Base-by-base conservation (phyloP, 331 rosid species). In the Cucumis variabilis region DNA sequence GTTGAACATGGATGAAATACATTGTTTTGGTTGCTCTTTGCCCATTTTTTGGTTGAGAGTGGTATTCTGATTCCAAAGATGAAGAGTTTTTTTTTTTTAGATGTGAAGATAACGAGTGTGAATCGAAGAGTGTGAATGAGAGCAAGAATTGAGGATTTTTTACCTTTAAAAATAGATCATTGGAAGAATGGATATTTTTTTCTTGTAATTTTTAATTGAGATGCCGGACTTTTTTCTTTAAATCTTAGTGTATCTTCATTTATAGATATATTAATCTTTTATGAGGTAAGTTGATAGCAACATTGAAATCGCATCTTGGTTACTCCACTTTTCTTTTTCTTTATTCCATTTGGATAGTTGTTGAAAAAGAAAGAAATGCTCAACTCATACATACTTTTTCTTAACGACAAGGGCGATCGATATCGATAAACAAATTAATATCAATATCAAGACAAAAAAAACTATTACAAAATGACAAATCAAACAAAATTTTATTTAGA, bases 271-370 rank as follows among this genome's bases (percentile, higher is more conserved):
- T 16, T 15, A 71, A 16, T 30, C 4, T 71, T 71, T 30, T 15
- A 16, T 28, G 28, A 11, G 21, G 19, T 74, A 41, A 74, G 55
- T 16, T 44, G 58, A 75, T 75, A 75, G 58, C 33, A 12, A 44
- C 10, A 75, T 46, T 75, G 5, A 24, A 46, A 37, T 37, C 13
- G 12, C 82, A 75, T 75, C 28, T 75, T 75, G 3, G 21, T 44
- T 44, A 75, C 53, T 73, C 23, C 23, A 41, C 20, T 75, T 74
- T 75, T 44, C 21, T 58, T 58, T 17, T 17, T 14, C 33, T 75
- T 46, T 46, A 75, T 75, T 75, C 82, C 28, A 44, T 75, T 46
- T 75, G 55, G 60, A 75, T 75, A 75, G 62, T n/a, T 44, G 7
- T 23, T n/a, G 33, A 74, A 74, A 74, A 46, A 23, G 14, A 44